Evolutionary conservation across 345 rosid genomes (phyloP).

Genomic region (Cochlearia excelsa): DNA sequence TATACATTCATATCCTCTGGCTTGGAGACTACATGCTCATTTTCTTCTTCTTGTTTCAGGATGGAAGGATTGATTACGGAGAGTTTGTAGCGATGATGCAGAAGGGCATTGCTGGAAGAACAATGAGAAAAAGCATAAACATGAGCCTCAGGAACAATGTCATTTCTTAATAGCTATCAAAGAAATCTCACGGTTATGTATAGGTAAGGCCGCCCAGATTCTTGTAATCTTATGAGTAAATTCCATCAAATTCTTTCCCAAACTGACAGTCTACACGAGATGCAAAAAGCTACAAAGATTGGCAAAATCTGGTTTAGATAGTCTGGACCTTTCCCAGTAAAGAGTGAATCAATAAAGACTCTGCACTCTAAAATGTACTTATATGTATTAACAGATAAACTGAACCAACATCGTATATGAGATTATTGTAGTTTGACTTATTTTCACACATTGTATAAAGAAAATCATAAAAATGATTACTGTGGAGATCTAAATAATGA

Average conservation of each 20-base stretch:
- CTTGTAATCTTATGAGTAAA: background rate
- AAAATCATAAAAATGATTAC: background rate
- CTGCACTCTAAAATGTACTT: constrained; percentile 18
- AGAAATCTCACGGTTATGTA: constrained; percentile 26
- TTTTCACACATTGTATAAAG: constrained; percentile 22
- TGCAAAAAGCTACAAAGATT: constrained; percentile 24
- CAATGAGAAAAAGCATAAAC: constrained; percentile 90
- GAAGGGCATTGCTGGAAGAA: constrained; percentile 88
- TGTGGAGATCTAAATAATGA: constrained; percentile 5
- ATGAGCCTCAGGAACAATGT: constrained; percentile 48
- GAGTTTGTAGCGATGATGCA: constrained; percentile 99
- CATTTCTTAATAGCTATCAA: constrained; percentile 15
- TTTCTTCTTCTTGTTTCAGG: constrained; percentile 46
- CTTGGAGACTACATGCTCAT: constrained; percentile 11
- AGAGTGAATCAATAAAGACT: constrained; percentile 17
- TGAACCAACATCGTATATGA: constrained; percentile 20
- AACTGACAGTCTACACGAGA: constrained; percentile 21
- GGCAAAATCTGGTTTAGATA: background rate
- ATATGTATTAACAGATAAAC: constrained; percentile 22
- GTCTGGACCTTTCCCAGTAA: constrained; percentile 26
- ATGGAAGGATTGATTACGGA: constrained; percentile 92
- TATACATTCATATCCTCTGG: constrained; percentile 9
- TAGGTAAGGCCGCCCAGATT: constrained; percentile 23
- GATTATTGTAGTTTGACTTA: constrained; percentile 31
- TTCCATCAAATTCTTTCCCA: constrained; percentile 12